Evolutionary conservation across 2,329 filamentous ascomycete species (phyloP).

Genomic region (Cladophialophora carrionii): DNA sequence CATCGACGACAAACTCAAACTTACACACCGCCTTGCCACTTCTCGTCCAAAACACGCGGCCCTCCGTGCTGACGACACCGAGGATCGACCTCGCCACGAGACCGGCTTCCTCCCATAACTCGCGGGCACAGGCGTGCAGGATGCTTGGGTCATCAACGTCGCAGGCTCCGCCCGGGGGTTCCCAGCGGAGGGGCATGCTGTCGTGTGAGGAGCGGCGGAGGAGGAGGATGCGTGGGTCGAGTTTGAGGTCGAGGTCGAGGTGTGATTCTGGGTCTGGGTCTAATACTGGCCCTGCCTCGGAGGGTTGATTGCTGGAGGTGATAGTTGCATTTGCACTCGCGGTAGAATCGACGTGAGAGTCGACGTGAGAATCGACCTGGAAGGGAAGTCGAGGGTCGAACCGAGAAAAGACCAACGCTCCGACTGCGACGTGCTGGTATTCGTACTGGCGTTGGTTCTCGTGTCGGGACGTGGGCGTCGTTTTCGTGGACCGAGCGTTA

Average conservation of each 20-base stretch:
- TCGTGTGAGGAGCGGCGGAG: constrained; percentile 51
- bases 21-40: constrained; percentile 40
- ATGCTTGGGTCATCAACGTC: constrained; percentile 54
- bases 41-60: constrained; percentile 33
- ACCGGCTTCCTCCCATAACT: constrained; percentile 58
- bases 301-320: too few species aligned
- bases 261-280: too few species aligned
- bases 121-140: constrained; percentile 54
- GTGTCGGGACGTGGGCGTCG: neutral
- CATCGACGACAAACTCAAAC: constrained; percentile 47
- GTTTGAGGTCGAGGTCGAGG: neutral
- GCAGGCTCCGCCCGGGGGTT: constrained; percentile 56
- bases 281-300: too few species aligned
- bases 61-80: constrained; percentile 45
- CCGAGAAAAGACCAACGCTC: constrained; percentile 22
- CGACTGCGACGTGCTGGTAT: constrained; percentile 25
- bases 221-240: constrained; percentile 43
- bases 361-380: too few species aligned
- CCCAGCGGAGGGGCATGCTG: constrained; percentile 50
- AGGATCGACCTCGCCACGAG: constrained; percentile 51
- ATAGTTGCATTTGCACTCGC: too few species aligned
- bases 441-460: neutral
- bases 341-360: too few species aligned
- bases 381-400: too few species aligned
- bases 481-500: neutral